Conservation (phyloP, 768 basidiomycete genomes). For the Macrolepiota fuliginosa region DNA sequence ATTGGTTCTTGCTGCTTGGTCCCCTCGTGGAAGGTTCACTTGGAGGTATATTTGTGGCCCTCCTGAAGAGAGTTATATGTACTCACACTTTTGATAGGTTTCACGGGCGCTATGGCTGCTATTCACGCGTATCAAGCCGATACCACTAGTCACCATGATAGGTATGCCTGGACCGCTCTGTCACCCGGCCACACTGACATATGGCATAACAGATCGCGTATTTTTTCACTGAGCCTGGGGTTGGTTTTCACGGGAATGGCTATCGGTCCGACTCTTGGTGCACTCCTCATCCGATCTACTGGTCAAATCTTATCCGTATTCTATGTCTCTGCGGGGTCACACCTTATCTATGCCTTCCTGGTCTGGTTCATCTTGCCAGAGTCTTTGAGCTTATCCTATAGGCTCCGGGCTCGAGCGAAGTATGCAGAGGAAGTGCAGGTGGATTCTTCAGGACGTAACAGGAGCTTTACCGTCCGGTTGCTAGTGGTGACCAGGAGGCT, state of each 20-base stretch:
- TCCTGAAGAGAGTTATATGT: neutral
- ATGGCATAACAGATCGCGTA: conserved; percentile 45
- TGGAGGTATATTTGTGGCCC: conserved; percentile 50
- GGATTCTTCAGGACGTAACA: conserved; percentile 15
- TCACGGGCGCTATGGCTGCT: conserved; percentile 46
- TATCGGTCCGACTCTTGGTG: conserved; percentile 72
- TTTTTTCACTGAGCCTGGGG: conserved; percentile 66
- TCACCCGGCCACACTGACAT: neutral
- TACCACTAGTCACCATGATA: conserved; percentile 49
- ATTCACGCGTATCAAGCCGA: conserved; percentile 71
- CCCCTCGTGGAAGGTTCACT: conserved; percentile 65
- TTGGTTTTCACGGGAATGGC: conserved; percentile 73
- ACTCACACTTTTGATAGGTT: conserved; percentile 35
- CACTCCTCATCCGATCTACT: conserved; percentile 58
- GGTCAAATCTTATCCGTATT: conserved; percentile 62
- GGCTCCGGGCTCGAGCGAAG: conserved; percentile 35
- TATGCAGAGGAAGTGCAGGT: conserved; percentile 32
- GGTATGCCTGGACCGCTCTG: conserved; percentile 33
- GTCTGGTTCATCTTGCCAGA: conserved; percentile 72
- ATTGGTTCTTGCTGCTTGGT: conserved; percentile 73
- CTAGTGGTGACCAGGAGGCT: conserved; percentile 42
- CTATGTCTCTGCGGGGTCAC: conserved; percentile 56
- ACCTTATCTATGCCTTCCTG: conserved; percentile 46
- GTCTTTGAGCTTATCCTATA: conserved; percentile 57
- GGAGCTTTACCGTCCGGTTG: conserved; percentile 18